Conservation (phyloP, 108 stramenopile species). For the Fragilariopsis cylindrus region DNA sequence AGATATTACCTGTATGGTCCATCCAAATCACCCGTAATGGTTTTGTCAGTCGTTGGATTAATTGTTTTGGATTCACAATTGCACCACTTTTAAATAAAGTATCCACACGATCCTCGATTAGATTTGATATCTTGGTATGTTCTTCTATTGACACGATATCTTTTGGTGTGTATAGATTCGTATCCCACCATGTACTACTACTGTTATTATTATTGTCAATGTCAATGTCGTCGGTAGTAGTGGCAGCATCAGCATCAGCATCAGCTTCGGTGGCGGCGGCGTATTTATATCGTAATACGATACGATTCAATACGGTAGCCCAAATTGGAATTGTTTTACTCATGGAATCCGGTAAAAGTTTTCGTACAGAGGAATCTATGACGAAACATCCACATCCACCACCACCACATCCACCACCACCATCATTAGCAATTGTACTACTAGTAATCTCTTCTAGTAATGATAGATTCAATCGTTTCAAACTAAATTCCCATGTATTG, state of each 20-base stretch:
- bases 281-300: slow-evolving; percentile 40
- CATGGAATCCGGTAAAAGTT: slow-evolving; percentile 68
- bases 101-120: slow-evolving; percentile 59
- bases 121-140: slow-evolving; percentile 35
- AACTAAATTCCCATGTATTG: slow-evolving; percentile 50
- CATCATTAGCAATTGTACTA: too few species aligned
- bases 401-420: too few species aligned
- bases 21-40: slow-evolving; percentile 45
- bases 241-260: background rate
- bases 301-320: slow-evolving; percentile 68
- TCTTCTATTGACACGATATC: slow-evolving; percentile 52
- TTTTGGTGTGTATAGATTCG: slow-evolving; percentile 49
- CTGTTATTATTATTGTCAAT: background rate
- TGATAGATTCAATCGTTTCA: slow-evolving; percentile 66
- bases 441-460: slow-evolving; percentile 42
- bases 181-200: slow-evolving; percentile 37
- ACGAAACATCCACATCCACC: slow-evolving; percentile 46
- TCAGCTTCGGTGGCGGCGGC: background rate
- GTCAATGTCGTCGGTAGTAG: background rate
- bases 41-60: slow-evolving; percentile 21
- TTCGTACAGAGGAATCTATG: slow-evolving; percentile 70
- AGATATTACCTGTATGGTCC: slow-evolving; percentile 4
- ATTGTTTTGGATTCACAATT: slow-evolving; percentile 48
- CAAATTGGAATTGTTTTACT: slow-evolving; percentile 80
- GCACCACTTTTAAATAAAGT: slow-evolving; percentile 51